Base-by-base conservation (phyloP, 495 filamentous ascomycete genomes). In the Lasiosphaeria miniovina region DNA sequence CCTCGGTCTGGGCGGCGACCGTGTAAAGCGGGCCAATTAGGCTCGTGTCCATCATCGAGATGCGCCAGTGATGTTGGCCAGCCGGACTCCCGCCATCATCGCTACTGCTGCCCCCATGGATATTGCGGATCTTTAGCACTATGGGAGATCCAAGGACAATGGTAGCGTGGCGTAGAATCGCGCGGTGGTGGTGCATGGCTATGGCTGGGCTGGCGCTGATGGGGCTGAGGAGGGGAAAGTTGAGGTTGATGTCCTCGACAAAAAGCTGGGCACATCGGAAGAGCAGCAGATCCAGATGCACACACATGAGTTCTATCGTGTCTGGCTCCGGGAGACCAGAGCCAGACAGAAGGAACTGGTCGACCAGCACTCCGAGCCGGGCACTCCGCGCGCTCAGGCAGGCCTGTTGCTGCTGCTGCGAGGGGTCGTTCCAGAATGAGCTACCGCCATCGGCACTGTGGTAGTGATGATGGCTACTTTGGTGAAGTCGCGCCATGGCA, bases 211-310 rank as follows among this genome's bases (percentile, higher is more conserved):
- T 41, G 38, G 38, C 38, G 2, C 8, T 41, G 38, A 14, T 9
- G 14, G 38, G 38, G 38, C 24, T 24, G 40, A 46, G 11, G 54
- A 9, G 6, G 31, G 54, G 41, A 40, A 3, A 10, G 31, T 33
- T 14, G 0, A 4, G 1, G 45, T 52, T 33, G 34, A 86, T 62
- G 80, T 12, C 48, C 41, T 52, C 32, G 53, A 62, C 24, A 38
- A 66, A 84, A 62, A 76, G 76, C 54, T 84, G 83, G 77, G 81
- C 84, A 67, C 74, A 77, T 6, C 74, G 86, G 52, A 90, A 90
- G 74, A 64, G 65, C 15, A 71, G 59, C 8, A 69, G 58, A 52
- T 64, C 56, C 32, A 67, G 55, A 24, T 61, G 58, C 7, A 63
- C 45, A 33, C 14, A 52, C 36, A 58, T 45, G 11, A 56, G 48